Percentiles rank a stretch among this genome's conserved stretches.
Conservation (phyloP, 306 rosid species). For the Senna tora region DNA sequence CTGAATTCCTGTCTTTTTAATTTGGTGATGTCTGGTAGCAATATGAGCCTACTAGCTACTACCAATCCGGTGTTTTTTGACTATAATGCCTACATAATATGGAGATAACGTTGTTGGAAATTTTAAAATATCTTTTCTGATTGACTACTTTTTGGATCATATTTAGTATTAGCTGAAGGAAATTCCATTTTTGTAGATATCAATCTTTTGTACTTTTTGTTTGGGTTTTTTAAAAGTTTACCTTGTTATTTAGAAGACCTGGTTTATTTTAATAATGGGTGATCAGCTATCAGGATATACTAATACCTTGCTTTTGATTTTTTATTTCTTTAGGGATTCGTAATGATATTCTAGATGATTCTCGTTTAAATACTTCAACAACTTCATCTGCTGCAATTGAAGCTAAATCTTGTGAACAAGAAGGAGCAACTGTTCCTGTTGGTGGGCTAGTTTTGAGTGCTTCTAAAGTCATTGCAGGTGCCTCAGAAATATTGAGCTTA, state of each 20-base stretch:
- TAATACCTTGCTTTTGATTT: slow-evolving; percentile 23
- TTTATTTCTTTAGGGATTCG: slow-evolving; percentile 58
- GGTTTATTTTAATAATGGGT: neutral
- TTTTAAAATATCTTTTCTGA: neutral
- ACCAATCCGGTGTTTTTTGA: slow-evolving; percentile 28
- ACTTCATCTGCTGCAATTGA: slow-evolving; percentile 59
- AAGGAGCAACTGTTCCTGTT: slow-evolving; percentile 47
- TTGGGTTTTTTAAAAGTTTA: slow-evolving; percentile 15
- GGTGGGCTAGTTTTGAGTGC: slow-evolving; percentile 59
- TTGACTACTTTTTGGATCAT: neutral
- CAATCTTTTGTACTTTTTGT: slow-evolving; percentile 28
- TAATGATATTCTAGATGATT: slow-evolving; percentile 75
- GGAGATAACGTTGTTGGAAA: neutral
- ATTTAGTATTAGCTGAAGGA: neutral
- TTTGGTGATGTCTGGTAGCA: slow-evolving; percentile 32
- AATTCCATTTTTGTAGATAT: neutral
- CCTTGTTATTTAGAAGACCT: neutral
- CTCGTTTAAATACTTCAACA: slow-evolving; percentile 61
- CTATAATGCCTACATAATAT: slow-evolving; percentile 6
- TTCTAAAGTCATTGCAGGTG: slow-evolving; percentile 63
- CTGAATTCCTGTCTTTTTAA: slow-evolving; percentile 14
- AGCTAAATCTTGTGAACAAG: slow-evolving; percentile 65
- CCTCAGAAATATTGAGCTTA: slow-evolving; percentile 79
- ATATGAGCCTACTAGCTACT: slow-evolving; percentile 1
- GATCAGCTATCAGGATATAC: neutral